Evolutionary conservation across 345 rosid genomes (phyloP).

Genomic region (Microthlaspi erraticum): DNA sequence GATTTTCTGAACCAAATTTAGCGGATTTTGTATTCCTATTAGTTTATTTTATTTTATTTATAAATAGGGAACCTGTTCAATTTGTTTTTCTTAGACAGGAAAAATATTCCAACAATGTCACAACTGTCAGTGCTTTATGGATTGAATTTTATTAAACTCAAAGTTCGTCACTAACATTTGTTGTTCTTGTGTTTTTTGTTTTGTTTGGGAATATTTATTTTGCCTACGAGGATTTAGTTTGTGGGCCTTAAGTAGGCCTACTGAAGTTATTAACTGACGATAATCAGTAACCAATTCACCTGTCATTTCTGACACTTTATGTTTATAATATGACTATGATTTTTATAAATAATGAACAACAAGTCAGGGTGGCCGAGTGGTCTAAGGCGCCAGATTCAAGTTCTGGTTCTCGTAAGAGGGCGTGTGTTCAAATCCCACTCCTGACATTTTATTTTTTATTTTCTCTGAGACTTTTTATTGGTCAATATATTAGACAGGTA

Average conservation of each 20-base stretch:
- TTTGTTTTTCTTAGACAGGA: background rate
- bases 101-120: background rate
- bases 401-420: constrained; percentile 60
- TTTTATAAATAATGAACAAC: too few relatives aligned
- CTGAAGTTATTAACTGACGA: too few relatives aligned
- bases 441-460: constrained; percentile 24
- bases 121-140: background rate
- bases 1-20: background rate
- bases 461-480: too few relatives aligned
- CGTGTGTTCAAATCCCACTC: constrained; percentile 53
- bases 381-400: constrained; percentile 83
- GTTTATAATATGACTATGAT: too few relatives aligned
- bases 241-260: background rate
- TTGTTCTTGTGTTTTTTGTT: too few relatives aligned
- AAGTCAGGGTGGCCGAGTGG: constrained; percentile 80
- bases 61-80: too few relatives aligned
- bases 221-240: background rate
- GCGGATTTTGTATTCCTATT: background rate
- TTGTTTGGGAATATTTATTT: background rate
- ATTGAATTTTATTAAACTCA: background rate
- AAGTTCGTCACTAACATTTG: background rate
- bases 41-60: too few relatives aligned
- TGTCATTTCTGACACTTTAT: too few relatives aligned
- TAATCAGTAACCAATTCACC: too few relatives aligned
- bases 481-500: too few relatives aligned